Percentiles rank a stretch among this genome's conserved stretches.
Evolutionary conservation across 2,329 filamentous ascomycete genomes (phyloP).

Genomic region (Aspergillus fumigatiaffinis): DNA sequence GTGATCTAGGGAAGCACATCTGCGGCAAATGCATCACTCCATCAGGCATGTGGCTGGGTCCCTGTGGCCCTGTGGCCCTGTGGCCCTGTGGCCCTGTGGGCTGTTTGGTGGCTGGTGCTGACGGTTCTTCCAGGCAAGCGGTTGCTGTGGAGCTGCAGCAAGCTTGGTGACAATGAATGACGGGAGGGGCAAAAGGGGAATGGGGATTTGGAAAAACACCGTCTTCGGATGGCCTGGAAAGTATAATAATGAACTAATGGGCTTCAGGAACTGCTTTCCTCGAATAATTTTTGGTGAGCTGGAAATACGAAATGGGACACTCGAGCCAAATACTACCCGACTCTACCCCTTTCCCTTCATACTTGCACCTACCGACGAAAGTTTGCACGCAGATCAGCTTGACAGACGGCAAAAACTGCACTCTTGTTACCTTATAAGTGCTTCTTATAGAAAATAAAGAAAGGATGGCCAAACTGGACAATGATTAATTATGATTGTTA

Average conservation of each 20-base stretch:
- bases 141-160: not conserved
- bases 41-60: not conserved
- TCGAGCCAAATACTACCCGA: not conserved
- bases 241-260: not conserved
- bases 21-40: not conserved
- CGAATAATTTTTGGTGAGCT: not conserved
- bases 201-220: not conserved
- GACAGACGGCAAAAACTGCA: not conserved
- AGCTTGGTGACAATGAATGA: not conserved
- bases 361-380: not conserved
- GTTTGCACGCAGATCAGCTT: not conserved
- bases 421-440: not conserved
- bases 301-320: not conserved
- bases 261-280: not conserved
- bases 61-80: too few species aligned
- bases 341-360: not conserved
- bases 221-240: not conserved
- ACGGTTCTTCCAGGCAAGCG: not conserved
- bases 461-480: not conserved
- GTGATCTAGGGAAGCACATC: not conserved
- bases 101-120: not conserved
- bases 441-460: not conserved
- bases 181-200: not conserved
- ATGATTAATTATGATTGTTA: too few species aligned
- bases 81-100: not conserved